Base-by-base conservation (phyloP, 257 asterid genomes). In the Datura wrightii region DNA sequence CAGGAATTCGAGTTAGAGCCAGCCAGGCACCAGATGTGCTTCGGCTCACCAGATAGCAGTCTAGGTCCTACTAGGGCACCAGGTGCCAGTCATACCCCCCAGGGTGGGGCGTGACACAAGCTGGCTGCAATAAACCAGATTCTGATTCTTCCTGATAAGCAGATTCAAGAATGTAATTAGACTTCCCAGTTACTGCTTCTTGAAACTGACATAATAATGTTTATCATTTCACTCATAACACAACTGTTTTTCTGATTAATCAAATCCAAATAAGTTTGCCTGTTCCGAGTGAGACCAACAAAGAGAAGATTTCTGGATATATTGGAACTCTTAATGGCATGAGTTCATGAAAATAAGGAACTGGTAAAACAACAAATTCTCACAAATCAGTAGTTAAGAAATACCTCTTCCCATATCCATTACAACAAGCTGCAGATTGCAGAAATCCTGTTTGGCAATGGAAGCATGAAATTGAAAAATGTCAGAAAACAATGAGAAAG, bases 361-460 rank as follows among this genome's bases (percentile, higher is more conserved):
- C 62, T 10, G 41, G 44, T 50, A 76, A 74, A 76, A 76, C 1
- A 2, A 76, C 46, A 36, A 66, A 66, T 66, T 24, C 24, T 39
- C 76, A 66, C 19, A 50, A 76, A 76, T 50, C 10, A 52, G 65
- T 52, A 34, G 63, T 53, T 76, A 72, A 62, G 82, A 69, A 55
- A 82, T 91, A 97, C 99, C 99, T 91, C 88, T 93, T 83, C 93
- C 99, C 66, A 88, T 89, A 88, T 97, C 97, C 52, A 84, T 88
- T 18, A 93, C 93, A 44, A 91, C 88, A 66, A 97, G 84, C 87
- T 97, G 98, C 91, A 97, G 86, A 84, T 80, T 89, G 90, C 91
- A 94, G 87, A 81, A 39, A 59, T 90, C 98, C 99, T 96, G 95
- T 76, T 78, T 34, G 34, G 31, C 31, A 78, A 78, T 52, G 19